These are phyloP conservation scores for Haematococcus sp. DNA, from an alignment of 139 green algal species.

Conservation along the genomic window DNA sequence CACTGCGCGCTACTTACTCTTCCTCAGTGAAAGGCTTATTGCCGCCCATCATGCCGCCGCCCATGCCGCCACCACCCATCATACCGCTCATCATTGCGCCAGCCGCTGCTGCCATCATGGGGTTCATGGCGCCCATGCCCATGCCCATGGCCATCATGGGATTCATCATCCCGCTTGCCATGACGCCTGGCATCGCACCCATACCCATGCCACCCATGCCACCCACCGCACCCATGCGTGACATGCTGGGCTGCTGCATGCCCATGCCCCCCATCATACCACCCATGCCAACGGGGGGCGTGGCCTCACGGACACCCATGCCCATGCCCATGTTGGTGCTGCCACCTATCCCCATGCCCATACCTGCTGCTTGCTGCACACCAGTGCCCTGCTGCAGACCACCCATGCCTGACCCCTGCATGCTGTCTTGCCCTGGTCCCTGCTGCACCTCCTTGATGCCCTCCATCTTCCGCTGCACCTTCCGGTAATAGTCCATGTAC, in stretches of 20 bases:
- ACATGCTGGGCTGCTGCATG: neutral
- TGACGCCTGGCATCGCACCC: neutral
- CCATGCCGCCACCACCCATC: constrained; percentile 4
- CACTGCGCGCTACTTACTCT: constrained; percentile 17
- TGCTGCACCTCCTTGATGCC: neutral
- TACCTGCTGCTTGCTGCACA: constrained; percentile 3
- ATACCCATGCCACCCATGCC: constrained; percentile 17
- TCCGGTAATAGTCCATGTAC: constrained; percentile 26
- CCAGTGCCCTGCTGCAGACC: constrained; percentile 6
- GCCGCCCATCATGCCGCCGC: constrained; percentile 3
- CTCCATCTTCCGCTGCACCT: constrained; percentile 10
- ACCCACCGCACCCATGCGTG: neutral
- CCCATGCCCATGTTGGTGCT: neutral
- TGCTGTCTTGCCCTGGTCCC: neutral
- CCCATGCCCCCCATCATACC: constrained; percentile 10
- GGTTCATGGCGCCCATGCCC: constrained; percentile 9
- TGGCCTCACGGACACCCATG: neutral
- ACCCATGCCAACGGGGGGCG: neutral
- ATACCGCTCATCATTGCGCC: neutral
- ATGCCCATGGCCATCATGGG: constrained; percentile 11
- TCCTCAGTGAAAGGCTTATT: constrained; percentile 23
- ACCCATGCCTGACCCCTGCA: neutral
- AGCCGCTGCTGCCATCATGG: neutral
- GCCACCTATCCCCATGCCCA: constrained; percentile 1
- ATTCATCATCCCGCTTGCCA: neutral